Evolutionary conservation across 2,329 filamentous ascomycete genomes (phyloP), one percentile per base, ranked within the genome.

Genomic region (Aspergillus alliaceus): DNA sequence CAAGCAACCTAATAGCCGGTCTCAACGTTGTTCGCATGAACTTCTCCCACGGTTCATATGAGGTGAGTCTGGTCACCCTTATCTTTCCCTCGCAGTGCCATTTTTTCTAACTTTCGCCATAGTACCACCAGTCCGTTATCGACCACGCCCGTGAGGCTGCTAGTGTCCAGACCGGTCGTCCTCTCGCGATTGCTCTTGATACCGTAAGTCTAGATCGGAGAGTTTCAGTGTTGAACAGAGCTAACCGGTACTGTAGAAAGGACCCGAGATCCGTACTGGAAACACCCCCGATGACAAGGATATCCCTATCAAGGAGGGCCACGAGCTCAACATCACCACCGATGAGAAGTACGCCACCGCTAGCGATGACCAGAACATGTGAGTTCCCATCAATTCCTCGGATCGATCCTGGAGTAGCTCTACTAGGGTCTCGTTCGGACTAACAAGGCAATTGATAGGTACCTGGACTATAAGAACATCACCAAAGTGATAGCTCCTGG

Each of bases 1-100:
- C 58, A 60, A n/a, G 40, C 50, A n/a, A 20, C 56, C 57, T 51
- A 68, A 66, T 64, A 81, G 89, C 89, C 65, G 95, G 95, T 79
- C 88, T 98, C 72, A 98, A 98, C 80, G 92, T 99, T 67, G 95
- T 98, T 68, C 93, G 95, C 82, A 99, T 99, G 95, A 99, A 99
- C 89, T 98, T 98, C 78, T 96, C 90, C 65, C 91, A 96, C 79
- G 91, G 91, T 71, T 89, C 88, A 66, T 95, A 98, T 79, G 93
- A 89, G 75, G 82, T 84, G 72, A 59, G 69, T 61, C 39, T 49
- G 52, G 34, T 25, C 12, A 27, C n/a, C 31, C 24, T 42, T 20
- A 7, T 44, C 35, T 44, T 51, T 44, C 53, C 31, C 15, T 34
- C 24, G 31, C 29, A 11, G 8, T 27, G n/a, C 52, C 18, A 22